phyloP scores from a whole-genome alignment of 179 eudicot species.

The Silene vulgaris region DNA sequence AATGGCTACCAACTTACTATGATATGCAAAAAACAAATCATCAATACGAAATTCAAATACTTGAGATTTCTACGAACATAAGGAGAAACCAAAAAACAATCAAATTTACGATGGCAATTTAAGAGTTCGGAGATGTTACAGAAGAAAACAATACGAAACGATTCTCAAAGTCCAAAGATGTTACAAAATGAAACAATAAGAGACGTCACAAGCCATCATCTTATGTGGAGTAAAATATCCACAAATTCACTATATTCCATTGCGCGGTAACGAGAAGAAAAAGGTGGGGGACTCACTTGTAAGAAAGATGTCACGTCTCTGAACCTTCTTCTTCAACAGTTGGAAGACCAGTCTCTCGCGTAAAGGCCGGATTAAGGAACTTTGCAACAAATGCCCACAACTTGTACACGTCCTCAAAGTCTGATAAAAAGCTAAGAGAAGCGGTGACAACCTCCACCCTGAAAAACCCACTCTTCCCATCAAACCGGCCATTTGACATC shows the following conservation, averaged over 20 bases:
- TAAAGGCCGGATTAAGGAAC: slow-evolving; percentile 74
- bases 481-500: slow-evolving; percentile 60
- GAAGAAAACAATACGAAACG: slow-evolving; percentile 21
- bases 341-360: slow-evolving; percentile 49
- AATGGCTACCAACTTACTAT: slow-evolving; percentile 10
- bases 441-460: slow-evolving; percentile 94
- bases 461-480: slow-evolving; percentile 66
- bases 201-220: slow-evolving; percentile 12
- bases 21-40: slow-evolving; percentile 22
- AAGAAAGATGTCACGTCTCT: slow-evolving; percentile 36
- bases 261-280: slow-evolving; percentile 12
- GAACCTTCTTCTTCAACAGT: slow-evolving; percentile 53
- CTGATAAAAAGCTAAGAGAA: slow-evolving; percentile 77
- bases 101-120: slow-evolving; percentile 19
- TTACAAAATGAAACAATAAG: slow-evolving; percentile 5
- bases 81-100: slow-evolving; percentile 13
- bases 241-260: slow-evolving; percentile 8
- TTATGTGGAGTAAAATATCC: slow-evolving; percentile 5
- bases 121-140: slow-evolving; percentile 17
- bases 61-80: slow-evolving; percentile 24
- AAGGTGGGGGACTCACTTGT: background rate
- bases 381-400: slow-evolving; percentile 93
- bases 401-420: slow-evolving; percentile 86
- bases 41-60: slow-evolving; percentile 20
- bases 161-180: slow-evolving; percentile 17